A percentile compares a stretch with the other conserved stretches of the same genome.
Evolutionary conservation across 1,139 yeast genomes (phyloP).

Genomic region (Suhomyces bribrorum): DNA sequence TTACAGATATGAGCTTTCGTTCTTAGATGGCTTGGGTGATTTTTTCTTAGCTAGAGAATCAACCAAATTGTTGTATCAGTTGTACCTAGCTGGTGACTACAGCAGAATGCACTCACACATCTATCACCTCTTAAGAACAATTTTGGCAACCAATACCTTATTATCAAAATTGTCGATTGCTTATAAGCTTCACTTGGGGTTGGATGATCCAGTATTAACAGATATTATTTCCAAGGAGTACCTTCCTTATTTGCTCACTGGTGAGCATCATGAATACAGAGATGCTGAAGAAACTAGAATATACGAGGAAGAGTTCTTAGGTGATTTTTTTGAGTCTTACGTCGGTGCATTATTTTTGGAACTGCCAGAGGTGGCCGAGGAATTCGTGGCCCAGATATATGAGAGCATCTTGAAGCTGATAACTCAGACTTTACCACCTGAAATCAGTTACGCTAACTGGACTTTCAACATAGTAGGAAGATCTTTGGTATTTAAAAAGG

Average conservation of each 20-base stretch:
- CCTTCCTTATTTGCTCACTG: conserved; percentile 15
- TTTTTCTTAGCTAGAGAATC: conserved; percentile 43
- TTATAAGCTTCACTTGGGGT: conserved; percentile 38
- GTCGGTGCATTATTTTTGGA: conserved; percentile 47
- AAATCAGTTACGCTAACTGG: conserved; percentile 18
- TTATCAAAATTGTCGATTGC: conserved; percentile 41
- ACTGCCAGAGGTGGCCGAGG: conserved; percentile 39
- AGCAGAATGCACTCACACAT: conserved; percentile 23
- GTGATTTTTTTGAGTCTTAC: conserved; percentile 47
- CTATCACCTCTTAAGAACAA: conserved; percentile 36
- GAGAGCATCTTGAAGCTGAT: conserved; percentile 33
- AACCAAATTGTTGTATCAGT: conserved; percentile 36
- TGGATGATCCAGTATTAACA: conserved; percentile 29
- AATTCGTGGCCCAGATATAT: conserved; percentile 37
- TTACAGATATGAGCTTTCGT: conserved; percentile 40
- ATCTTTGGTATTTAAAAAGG: conserved; percentile 15
- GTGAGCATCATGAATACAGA: conserved; percentile 15
- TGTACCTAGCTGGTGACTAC: conserved; percentile 20
- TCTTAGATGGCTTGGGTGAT: conserved; percentile 49
- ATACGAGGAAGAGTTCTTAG: conserved; percentile 47
- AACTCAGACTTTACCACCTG: conserved; percentile 20
- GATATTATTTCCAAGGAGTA: conserved; percentile 16
- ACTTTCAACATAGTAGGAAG: conserved; percentile 20
- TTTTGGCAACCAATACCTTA: conserved; percentile 44
- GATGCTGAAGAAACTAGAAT: conserved; percentile 24